Conservation (phyloP, 2,329 filamentous ascomycete genomes). For the Mycocentrospora acerina region DNA sequence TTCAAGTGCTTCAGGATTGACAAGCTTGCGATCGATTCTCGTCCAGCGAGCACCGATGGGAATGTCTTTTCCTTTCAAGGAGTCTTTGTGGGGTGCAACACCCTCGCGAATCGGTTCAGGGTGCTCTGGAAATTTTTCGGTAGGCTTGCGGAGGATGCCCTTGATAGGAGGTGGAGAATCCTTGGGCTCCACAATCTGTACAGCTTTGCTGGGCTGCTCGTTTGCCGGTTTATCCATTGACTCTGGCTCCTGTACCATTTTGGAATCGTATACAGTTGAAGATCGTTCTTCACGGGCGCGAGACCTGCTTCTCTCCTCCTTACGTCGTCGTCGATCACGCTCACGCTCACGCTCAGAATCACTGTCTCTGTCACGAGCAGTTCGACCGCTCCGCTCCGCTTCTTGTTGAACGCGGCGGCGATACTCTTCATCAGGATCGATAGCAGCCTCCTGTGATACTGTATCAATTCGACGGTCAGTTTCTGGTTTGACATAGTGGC, state of each 20-base stretch:
- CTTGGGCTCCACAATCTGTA: slow-evolving; percentile 68
- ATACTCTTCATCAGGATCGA: slow-evolving; percentile 55
- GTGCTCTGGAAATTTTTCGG: slow-evolving; percentile 82
- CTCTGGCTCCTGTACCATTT: slow-evolving; percentile 38
- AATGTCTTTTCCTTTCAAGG: slow-evolving; percentile 70
- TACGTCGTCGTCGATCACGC: slow-evolving; percentile 36
- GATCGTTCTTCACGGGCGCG: slow-evolving; percentile 14
- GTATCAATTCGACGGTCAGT: slow-evolving; percentile 36
- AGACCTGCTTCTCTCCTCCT: slow-evolving; percentile 13
- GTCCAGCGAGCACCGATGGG: slow-evolving; percentile 81
- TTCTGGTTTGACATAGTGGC: slow-evolving; percentile 41
- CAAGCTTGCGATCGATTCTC: slow-evolving; percentile 83
- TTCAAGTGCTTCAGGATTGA: slow-evolving; percentile 85
- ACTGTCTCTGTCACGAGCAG: slow-evolving; percentile 23
- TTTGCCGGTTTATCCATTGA: slow-evolving; percentile 21
- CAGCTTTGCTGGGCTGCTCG: slow-evolving; percentile 34
- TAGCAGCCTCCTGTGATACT: slow-evolving; percentile 25
- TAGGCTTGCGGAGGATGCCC: slow-evolving; percentile 83
- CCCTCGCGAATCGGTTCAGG: slow-evolving; percentile 81
- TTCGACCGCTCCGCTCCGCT: slow-evolving; percentile 40
- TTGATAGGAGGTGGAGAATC: slow-evolving; percentile 68
- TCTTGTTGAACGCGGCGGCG: slow-evolving; percentile 51
- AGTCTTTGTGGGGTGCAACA: slow-evolving; percentile 90
- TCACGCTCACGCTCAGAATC: slow-evolving; percentile 41
- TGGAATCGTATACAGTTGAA: slow-evolving; percentile 28